Conservation (phyloP, 2,329 filamentous ascomycete species). For the Fusarium temperatum region DNA sequence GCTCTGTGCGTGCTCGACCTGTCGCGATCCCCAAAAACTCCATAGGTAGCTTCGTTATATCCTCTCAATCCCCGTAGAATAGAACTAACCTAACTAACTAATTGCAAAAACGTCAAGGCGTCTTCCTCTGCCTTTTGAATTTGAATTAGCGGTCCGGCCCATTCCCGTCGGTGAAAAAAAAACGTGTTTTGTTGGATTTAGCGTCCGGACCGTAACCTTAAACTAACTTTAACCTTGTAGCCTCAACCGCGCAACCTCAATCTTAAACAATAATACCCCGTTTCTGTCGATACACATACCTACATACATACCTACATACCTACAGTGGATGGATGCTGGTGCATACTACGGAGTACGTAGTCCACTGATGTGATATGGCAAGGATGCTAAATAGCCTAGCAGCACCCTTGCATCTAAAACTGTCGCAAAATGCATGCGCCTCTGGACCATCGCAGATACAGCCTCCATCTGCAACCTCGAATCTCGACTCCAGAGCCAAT, state of each 20-base stretch:
- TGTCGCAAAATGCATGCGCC: background rate
- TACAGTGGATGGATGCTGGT: background rate
- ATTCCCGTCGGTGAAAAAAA: conserved; percentile 5
- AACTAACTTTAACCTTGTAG: conserved; percentile 25
- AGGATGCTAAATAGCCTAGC: background rate
- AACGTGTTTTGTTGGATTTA: conserved; percentile 11
- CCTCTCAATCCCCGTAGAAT: background rate
- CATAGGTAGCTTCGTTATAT: background rate
- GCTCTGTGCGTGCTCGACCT: background rate
- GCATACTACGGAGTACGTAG: background rate
- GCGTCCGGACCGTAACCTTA: conserved; percentile 30
- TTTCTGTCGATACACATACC: background rate
- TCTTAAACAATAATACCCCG: background rate
- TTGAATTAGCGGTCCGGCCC: conserved; percentile 24
- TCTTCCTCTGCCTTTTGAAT: background rate
- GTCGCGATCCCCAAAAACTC: background rate
- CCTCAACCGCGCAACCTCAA: background rate
- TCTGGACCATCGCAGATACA: background rate
- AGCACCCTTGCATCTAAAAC: background rate
- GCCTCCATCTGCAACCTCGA: background rate
- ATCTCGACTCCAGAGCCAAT: background rate
- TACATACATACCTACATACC: background rate
- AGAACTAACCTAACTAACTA: background rate
- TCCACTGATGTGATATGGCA: background rate
- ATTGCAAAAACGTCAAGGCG: background rate